Base-by-base conservation (phyloP, 176 grass and related monocot species). In the Otatea glauca region DNA sequence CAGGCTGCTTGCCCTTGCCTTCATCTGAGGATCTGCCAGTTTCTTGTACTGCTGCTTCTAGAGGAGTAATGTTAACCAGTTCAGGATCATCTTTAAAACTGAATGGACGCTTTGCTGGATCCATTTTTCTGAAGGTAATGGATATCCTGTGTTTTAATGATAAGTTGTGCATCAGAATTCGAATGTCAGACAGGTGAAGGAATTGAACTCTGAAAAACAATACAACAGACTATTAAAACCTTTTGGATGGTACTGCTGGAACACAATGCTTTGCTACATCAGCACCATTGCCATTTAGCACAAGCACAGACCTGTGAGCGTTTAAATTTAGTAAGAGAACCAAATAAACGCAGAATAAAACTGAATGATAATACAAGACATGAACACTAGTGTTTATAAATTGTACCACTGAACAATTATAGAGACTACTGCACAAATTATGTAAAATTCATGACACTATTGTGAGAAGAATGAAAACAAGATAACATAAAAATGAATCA, bases 241-340 rank as follows among this genome's bases (percentile, higher is more conserved):
- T 93, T 94, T 94, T 94, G 24, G 58, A 42, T 9, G 92, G 89
- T 21, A 94, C 94, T 47, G 94, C 92, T 56, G 94, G 94, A 66
- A 97, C 89, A 65, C 94, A 97, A 84, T 97, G 94, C 59, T 88
- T 97, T 45, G 94, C 94, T 35, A 97, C 85, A 75, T 97, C 94
- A 81, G 94, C 92, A 16, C 87, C 94, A 88, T 97, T 94, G 59
- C 94, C 94, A 75, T 94, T 97, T 58, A 97, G 56, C 25, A 97
- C 83, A 25, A 97, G 89, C 70, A 97, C 94, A 51, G 94, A 97
- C 71, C 94, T 97, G 68, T 55, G 75, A 59, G 84, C 45, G 15
- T 68, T 75, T 68, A 77, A 38, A 74, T 83, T 72, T 74, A 89
- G 77, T 78, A 41, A 81, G 65, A 79, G 39, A 70, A 85, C 9